Conservation (phyloP, 495 filamentous ascomycete species). For the Aspergillus panamensis region DNA sequence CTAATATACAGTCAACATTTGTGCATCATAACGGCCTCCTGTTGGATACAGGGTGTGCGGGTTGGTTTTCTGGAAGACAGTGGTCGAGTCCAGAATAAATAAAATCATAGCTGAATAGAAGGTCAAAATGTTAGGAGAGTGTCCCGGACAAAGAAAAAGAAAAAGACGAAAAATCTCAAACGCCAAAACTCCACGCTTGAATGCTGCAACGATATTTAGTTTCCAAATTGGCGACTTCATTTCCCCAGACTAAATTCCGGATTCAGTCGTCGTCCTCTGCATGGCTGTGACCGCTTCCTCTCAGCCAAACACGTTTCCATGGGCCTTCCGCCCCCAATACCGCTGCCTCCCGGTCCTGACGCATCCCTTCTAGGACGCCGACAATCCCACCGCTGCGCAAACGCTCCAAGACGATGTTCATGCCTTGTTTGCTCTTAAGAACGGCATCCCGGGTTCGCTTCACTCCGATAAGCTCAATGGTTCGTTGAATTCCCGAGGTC, state of each 20-base stretch:
- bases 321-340: constrained; percentile 43
- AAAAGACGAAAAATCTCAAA: constrained; percentile 18
- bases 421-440: constrained; percentile 85
- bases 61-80: constrained; percentile 7
- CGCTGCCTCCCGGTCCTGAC: constrained; percentile 56
- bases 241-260: constrained; percentile 10
- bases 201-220: constrained; percentile 19
- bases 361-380: constrained; percentile 80
- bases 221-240: background rate
- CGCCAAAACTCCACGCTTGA: constrained; percentile 40
- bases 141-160: constrained; percentile 23
- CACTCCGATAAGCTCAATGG: constrained; percentile 84
- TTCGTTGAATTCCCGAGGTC: constrained; percentile 75
- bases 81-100: constrained; percentile 9
- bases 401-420: constrained; percentile 89
- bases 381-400: constrained; percentile 79
- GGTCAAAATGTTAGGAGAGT: constrained; percentile 13
- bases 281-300: constrained; percentile 27
- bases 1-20: constrained; percentile 29
- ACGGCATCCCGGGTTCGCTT: constrained; percentile 79
- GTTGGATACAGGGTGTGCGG: constrained; percentile 14
- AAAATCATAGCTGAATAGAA: constrained; percentile 3
- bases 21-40: constrained; percentile 14
- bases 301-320: constrained; percentile 48
- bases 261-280: constrained; percentile 33